Evolutionary conservation across 2,329 filamentous ascomycete species (phyloP), one percentile per base, ranked within the genome.

Genomic region (Botryotinia narcissicola): DNA sequence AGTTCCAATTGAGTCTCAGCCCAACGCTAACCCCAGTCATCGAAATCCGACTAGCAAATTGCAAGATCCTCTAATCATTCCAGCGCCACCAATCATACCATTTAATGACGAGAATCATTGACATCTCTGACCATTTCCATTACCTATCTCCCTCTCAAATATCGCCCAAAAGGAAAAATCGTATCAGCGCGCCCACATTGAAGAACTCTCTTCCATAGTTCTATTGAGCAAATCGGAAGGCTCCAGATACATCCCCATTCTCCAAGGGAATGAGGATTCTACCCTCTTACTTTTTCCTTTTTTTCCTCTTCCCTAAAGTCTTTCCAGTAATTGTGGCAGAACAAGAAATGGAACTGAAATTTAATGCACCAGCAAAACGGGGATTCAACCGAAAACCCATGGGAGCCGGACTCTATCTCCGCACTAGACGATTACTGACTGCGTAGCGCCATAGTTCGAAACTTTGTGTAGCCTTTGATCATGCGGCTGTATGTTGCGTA

Each of bases 401-500:
- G 37, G 48, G 66, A 44, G 48, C n/a, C 46, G 48, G 66, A 57
- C n/a, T 69, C 37, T 42, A 64, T 10, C 70, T 71, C 60, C 60
- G 70, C 32, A 22, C n/a, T 35, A 48, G 61, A 35, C 40, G 61
- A 60, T 71, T 35, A 40, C 42, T 71, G 69, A 32, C 57, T 40
- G n/a, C 22, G 18, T 8, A 42, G 42, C 57, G 46, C 32, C 42
- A 35, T 62, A 10, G 69, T 57, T 69, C 48, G 32, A 69, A 57
- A 59, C 37, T 69, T 25, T 69, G 66, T 69, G 66, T 42, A 59
- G 62, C 70, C 70, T 46, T 22, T 46, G 62, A 62, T 72, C 63
- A 72, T 66, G 70, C 62, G 63, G 70, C 70, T 68, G 51, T 9
- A 68, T 59, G 48, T 7, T 57, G 70, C 51, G 63, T 68, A 35